Conservation (phyloP, 2,329 filamentous ascomycete genomes). For the Cercospora nicotianae region DNA sequence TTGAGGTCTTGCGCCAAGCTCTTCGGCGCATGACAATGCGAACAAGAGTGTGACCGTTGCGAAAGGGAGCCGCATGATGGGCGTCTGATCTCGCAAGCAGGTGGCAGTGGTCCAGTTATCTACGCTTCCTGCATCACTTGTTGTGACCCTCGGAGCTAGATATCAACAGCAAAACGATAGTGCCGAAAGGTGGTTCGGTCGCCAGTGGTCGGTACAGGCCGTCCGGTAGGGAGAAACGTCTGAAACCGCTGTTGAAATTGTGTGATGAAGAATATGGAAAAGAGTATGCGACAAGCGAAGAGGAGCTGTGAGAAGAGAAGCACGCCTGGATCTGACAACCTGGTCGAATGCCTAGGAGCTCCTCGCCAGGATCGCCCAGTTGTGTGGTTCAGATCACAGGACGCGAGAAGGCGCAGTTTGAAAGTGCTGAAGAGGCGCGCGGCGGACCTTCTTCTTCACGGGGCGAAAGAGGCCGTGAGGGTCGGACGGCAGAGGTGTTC, state of each 20-base stretch:
- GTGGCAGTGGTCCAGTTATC: conserved; percentile 2
- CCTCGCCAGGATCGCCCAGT: conserved; percentile 12
- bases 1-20: not conserved
- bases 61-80: conserved; percentile 14
- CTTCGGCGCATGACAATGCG: conserved; percentile 15
- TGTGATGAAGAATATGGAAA: not conserved
- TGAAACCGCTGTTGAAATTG: not conserved
- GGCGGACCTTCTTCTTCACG: not conserved
- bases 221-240: not conserved
- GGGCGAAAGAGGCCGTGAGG: not conserved
- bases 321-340: conserved; percentile 13
- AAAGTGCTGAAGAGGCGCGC: not conserved
- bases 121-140: conserved; percentile 10
- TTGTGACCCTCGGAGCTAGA: not conserved
- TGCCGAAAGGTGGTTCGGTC: conserved; percentile 13
- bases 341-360: conserved; percentile 6
- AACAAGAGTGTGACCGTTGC: conserved; percentile 5
- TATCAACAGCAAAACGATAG: not conserved
- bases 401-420: not conserved
- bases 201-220: conserved; percentile 11
- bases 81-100: not conserved
- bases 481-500: not conserved
- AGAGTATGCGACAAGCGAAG: conserved; percentile 8
- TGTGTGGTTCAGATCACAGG: conserved; percentile 13
- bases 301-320: not conserved